A percentile compares a stretch with the other conserved stretches of the same genome.
These are phyloP conservation scores for Penicillium sp. DNA, from an alignment of 2,329 filamentous ascomycete species.

Conservation along the genomic window DNA sequence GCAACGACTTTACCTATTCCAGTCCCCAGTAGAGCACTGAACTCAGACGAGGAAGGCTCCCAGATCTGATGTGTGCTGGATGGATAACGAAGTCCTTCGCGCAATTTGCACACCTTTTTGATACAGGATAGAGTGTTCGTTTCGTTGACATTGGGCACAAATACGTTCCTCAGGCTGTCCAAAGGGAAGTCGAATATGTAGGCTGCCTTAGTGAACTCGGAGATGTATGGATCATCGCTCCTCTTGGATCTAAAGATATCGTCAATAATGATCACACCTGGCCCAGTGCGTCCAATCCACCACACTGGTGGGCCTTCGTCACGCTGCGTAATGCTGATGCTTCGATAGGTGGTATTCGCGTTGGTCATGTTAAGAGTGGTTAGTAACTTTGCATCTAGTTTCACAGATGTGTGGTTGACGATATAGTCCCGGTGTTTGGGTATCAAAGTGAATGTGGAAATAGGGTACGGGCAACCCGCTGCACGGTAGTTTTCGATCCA, in stretches of 20 bases:
- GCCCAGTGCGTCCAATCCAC: constrained; percentile 6
- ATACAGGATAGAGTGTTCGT: not conserved
- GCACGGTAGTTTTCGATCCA: not conserved
- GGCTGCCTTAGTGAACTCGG: constrained; percentile 8
- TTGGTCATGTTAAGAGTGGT: not conserved
- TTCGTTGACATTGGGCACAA: constrained; percentile 3
- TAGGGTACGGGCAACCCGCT: not conserved
- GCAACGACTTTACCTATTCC: not conserved
- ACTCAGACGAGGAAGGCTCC: not conserved
- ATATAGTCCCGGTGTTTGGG: not conserved
- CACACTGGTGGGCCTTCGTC: not conserved
- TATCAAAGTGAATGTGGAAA: not conserved
- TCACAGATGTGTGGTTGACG: not conserved
- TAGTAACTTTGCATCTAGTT: not conserved
- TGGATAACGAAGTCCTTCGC: not conserved
- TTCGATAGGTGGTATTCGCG: not conserved
- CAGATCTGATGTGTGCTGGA: not conserved
- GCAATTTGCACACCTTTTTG: not conserved
- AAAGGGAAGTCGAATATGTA: constrained; percentile 3
- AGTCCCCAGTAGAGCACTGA: not conserved
- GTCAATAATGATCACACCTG: constrained; percentile 7
- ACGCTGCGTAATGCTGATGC: not conserved
- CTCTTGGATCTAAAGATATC: not conserved
- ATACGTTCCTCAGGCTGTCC: not conserved
- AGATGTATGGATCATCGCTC: not conserved